These are phyloP conservation scores for Zymoseptoria passerinii DNA, from an alignment of 2,329 filamentous ascomycete species.

Conservation along the genomic window DNA sequence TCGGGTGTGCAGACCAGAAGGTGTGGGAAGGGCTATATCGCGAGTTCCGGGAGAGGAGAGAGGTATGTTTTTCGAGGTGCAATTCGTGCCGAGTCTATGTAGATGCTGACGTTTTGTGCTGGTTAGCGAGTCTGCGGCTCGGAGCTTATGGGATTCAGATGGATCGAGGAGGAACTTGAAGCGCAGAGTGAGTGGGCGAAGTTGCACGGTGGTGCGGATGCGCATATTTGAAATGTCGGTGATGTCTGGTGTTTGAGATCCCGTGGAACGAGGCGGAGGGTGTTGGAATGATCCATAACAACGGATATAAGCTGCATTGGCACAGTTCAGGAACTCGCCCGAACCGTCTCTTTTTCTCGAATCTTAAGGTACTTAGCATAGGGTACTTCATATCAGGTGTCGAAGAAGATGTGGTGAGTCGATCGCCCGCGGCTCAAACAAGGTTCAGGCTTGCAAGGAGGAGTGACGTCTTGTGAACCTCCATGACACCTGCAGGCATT, in stretches of 20 bases:
- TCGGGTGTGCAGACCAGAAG: constrained; percentile 27
- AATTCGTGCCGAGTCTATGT: neutral
- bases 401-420: too few relatives aligned
- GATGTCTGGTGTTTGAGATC: too few relatives aligned
- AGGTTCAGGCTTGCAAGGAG: neutral
- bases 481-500: neutral
- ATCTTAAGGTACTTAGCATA: too few relatives aligned
- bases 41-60: constrained; percentile 23
- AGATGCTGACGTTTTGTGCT: neutral
- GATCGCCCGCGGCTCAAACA: too few relatives aligned
- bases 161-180: neutral
- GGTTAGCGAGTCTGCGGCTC: neutral
- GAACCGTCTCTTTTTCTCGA: too few relatives aligned
- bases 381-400: too few relatives aligned
- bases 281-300: too few relatives aligned
- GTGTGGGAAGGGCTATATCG: constrained; percentile 35
- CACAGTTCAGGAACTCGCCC: too few relatives aligned
- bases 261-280: too few relatives aligned
- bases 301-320: too few relatives aligned
- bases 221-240: neutral
- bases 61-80: constrained; percentile 6
- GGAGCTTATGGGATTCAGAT: neutral
- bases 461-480: neutral
- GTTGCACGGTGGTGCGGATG: neutral
- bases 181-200: neutral